phyloP scores from a whole-genome alignment of 2,329 filamentous ascomycete genomes.

The Tolypocladium album region DNA sequence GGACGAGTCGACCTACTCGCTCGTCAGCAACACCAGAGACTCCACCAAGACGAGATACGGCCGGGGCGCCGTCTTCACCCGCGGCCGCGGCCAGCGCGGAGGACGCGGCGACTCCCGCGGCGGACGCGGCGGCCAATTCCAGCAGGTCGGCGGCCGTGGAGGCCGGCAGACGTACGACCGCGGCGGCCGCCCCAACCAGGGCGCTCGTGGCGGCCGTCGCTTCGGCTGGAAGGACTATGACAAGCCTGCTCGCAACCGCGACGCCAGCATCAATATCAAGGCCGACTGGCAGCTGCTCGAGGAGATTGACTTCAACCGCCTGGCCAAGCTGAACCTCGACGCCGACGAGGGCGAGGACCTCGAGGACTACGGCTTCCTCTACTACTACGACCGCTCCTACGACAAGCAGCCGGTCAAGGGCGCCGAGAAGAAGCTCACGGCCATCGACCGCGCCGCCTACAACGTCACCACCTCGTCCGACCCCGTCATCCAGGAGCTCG shows the following conservation, averaged over 20 bases:
- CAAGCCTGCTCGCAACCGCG: slow-evolving; percentile 92
- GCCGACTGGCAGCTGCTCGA: slow-evolving; percentile 91
- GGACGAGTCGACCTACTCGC: slow-evolving; percentile 95
- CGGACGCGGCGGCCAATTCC: slow-evolving; percentile 50
- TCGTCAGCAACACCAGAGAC: slow-evolving; percentile 90
- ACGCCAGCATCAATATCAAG: slow-evolving; percentile 93
- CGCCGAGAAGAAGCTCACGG: slow-evolving; percentile 74
- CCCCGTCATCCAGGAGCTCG: slow-evolving; percentile 91
- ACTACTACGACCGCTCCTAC: slow-evolving; percentile 94
- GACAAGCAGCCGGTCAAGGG: slow-evolving; percentile 90
- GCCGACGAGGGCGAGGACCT: slow-evolving; percentile 91
- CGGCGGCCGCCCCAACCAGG: slow-evolving; percentile 55
- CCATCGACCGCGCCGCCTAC: slow-evolving; percentile 90
- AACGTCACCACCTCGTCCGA: slow-evolving; percentile 96
- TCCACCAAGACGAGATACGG: slow-evolving; percentile 79
- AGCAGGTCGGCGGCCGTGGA: slow-evolving; percentile 60
- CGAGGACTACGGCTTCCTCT: slow-evolving; percentile 91
- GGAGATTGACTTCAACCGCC: slow-evolving; percentile 96
- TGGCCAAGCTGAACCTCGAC: slow-evolving; percentile 92
- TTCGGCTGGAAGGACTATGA: slow-evolving; percentile 99
- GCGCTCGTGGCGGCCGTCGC: slow-evolving; percentile 66
- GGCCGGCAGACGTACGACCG: slow-evolving; percentile 62
- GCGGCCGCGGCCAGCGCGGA: slow-evolving; percentile 68
- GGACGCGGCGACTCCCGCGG: slow-evolving; percentile 55
- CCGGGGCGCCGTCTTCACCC: slow-evolving; percentile 82